Evolutionary conservation across 257 asterid genomes (phyloP), one percentile per base, ranked within the genome.

Genomic region (Avicennia marina): DNA sequence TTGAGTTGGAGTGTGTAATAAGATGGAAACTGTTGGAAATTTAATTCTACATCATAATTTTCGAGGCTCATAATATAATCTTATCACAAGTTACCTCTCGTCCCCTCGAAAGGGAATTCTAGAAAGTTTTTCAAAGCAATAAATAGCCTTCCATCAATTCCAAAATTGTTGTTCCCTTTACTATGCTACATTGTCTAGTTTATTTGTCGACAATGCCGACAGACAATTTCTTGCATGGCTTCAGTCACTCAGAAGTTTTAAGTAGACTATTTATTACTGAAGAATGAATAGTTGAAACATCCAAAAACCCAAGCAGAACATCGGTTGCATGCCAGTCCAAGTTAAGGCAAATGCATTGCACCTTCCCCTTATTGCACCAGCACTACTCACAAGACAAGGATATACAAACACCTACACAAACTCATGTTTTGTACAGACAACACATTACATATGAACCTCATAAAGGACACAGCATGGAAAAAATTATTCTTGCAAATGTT

Each of bases 321-420:
- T 24, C 25, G 47, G 11, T 12, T 34, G 6, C 18, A 40, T 42
- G 24, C n/a, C 41, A 25, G n/a, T 16, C 24, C 22, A 27, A n/a
- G 34, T 44, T 25, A 46, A 47, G 48, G 16, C 42, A 49, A 38
- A 26, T 61, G 44, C 58, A 61, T 36, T 61, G 58, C 15, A 50
- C 25, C 66, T 61, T 34, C 31, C 41, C 16, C 11, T 13, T 22
- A 9, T n/a, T 44, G 50, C n/a, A 1, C 24, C 31, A 13, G 4
- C n/a, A n/a, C n/a, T n/a, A n/a, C n/a, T 43, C 41, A 10, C 18
- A 42, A 11, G 17, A 15, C 9, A 58, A 27, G 47, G 27, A 17
- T 18, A 24, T 13, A 25, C 0, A 42, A 13, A 42, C n/a, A n/a
- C n/a, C n/a, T 17, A 21, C 4, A 31, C 22, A 20, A 27, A 2